Percentiles rank a stretch among this genome's conserved stretches.
Evolutionary conservation across 495 filamentous ascomycete genomes (phyloP).

Genomic region (Recurvomyces mirabilis): DNA sequence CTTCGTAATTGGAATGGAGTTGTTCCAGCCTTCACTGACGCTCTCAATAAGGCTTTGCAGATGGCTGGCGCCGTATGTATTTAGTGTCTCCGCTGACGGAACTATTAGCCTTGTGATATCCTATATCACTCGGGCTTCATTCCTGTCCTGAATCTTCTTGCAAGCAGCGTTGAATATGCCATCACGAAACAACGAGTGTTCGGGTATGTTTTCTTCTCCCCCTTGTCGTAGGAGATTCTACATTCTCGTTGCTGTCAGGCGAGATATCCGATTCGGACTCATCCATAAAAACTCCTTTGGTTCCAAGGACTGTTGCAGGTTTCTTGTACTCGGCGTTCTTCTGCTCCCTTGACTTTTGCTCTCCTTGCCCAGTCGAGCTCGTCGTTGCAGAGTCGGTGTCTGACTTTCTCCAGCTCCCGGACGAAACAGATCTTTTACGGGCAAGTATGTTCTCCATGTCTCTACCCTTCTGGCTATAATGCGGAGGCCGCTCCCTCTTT

Average conservation of each 20-base stretch:
- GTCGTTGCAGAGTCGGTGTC: neutral
- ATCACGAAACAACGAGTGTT: conserved; percentile 2
- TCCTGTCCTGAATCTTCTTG: conserved; percentile 5
- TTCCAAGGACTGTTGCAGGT: neutral
- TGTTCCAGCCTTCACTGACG: conserved; percentile 22
- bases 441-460: conserved; percentile 3
- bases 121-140: conserved; percentile 19
- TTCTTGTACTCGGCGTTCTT: conserved; percentile 1
- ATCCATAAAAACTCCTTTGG: neutral
- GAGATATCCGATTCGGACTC: neutral
- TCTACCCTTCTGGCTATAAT: neutral
- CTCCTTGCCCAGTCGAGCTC: neutral
- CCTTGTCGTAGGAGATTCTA: neutral
- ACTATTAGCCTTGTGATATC: conserved; percentile 20
- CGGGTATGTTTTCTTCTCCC: conserved; percentile 3
- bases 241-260: conserved; percentile 1
- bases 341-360: conserved; percentile 1
- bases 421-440: conserved; percentile 1
- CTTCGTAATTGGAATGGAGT: conserved; percentile 14
- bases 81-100: conserved; percentile 18
- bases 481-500: neutral
- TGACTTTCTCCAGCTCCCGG: neutral
- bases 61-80: conserved; percentile 11
- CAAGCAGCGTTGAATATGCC: conserved; percentile 3
- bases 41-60: conserved; percentile 7